A percentile compares a stretch with the other conserved stretches of the same genome.
phyloP scores from a whole-genome alignment of 2,329 filamentous ascomycete genomes.

The Alternaria dauci region DNA sequence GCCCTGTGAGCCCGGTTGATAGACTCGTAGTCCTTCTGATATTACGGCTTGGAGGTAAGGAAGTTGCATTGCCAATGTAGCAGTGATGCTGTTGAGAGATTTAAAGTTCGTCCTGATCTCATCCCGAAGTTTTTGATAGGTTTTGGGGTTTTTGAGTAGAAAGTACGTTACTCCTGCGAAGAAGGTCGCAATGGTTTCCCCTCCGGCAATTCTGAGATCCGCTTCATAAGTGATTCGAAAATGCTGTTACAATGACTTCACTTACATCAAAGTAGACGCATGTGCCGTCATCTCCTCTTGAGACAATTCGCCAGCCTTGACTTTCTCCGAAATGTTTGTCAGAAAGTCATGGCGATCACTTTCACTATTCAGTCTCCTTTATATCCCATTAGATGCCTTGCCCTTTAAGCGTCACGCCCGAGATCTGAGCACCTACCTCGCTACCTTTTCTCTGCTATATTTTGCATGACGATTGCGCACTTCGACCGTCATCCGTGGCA shows the following conservation, averaged over 20 bases:
- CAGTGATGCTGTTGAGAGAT: not conserved
- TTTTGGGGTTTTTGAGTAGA: not conserved
- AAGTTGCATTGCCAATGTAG: not conserved
- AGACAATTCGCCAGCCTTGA: not conserved
- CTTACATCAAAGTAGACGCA: slow-evolving; percentile 2
- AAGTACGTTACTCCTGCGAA: not conserved
- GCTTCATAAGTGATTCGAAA: not conserved
- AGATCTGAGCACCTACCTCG: not conserved
- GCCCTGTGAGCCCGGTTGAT: not conserved
- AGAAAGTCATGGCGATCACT: not conserved
- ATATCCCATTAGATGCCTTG: not conserved
- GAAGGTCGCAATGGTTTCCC: not conserved
- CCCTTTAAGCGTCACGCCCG: fast-evolving
- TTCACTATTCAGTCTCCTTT: not conserved
- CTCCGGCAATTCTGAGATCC: not conserved
- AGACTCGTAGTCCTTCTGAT: not conserved
- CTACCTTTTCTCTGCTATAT: not conserved
- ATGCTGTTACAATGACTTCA: not conserved
- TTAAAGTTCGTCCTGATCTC: not conserved
- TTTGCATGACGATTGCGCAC: not conserved
- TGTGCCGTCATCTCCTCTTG: slow-evolving; percentile 5
- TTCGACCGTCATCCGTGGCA: not conserved
- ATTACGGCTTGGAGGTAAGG: not conserved
- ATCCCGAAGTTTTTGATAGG: not conserved
- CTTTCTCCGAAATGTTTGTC: not conserved